Evolutionary conservation across 345 rosid genomes (phyloP).

Genomic region (Aquilaria sinensis): DNA sequence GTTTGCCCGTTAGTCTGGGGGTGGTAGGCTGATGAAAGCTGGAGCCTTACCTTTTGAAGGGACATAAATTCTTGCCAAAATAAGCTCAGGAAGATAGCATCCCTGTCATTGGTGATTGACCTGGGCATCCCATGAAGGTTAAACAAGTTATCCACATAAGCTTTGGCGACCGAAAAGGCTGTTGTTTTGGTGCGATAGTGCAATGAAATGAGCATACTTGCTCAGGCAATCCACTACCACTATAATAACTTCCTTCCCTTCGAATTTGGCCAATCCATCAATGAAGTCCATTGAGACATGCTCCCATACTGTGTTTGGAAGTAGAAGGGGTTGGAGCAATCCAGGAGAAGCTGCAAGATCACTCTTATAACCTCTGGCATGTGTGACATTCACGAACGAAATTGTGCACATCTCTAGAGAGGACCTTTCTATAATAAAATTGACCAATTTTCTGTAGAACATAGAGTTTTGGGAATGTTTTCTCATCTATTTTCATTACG

Average conservation of each 20-base stretch:
- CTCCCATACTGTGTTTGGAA: not conserved
- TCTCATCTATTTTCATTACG: too few relatives aligned
- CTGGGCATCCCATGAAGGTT: not conserved
- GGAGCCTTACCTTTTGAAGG: not conserved
- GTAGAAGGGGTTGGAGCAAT: not conserved
- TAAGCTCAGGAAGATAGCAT: not conserved
- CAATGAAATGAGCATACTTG: slow-evolving; percentile 9
- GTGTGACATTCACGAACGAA: not conserved
- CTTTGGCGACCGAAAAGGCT: not conserved
- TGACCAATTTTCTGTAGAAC: not conserved
- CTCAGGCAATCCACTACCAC: not conserved
- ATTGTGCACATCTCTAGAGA: too few relatives aligned
- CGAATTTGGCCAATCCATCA: not conserved
- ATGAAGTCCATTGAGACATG: slow-evolving; percentile 1
- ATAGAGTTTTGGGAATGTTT: too few relatives aligned
- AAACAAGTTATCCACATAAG: not conserved
- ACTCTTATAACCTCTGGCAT: not conserved
- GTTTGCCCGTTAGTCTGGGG: not conserved
- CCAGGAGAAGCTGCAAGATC: not conserved
- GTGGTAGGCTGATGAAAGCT: not conserved
- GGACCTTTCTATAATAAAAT: too few relatives aligned
- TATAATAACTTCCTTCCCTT: not conserved
- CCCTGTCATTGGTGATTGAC: not conserved
- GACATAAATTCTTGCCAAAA: not conserved
- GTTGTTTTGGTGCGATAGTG: not conserved